Evolutionary conservation across 805 yeast genomes (phyloP).

Genomic region (Candida morakotiae): DNA sequence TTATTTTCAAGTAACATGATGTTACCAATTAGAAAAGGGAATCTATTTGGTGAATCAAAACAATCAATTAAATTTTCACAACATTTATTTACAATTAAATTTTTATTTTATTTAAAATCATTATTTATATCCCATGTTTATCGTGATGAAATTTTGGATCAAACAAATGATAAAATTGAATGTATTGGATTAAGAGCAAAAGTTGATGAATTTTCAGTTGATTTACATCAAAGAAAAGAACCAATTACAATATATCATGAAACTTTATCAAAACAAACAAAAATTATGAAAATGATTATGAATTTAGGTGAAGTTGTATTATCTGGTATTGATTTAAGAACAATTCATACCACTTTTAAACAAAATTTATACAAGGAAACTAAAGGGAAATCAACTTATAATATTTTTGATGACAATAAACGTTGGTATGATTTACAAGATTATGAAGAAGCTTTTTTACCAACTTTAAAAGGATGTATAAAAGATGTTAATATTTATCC

Average conservation of each 20-base stretch:
- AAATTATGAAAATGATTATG: constrained; percentile 55
- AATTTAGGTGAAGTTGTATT: constrained; percentile 61
- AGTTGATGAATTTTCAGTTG: constrained; percentile 34
- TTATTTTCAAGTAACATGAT: constrained; percentile 76
- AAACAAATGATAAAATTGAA: constrained; percentile 42
- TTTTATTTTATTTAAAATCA: constrained; percentile 68
- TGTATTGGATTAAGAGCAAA: constrained; percentile 64
- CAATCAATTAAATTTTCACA: constrained; percentile 67
- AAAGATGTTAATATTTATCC: constrained; percentile 53
- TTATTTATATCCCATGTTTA: constrained; percentile 72
- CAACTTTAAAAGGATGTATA: constrained; percentile 29
- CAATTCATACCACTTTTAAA: constrained; percentile 45
- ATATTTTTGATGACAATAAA: constrained; percentile 49
- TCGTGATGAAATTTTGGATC: constrained; percentile 35
- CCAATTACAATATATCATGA: constrained; percentile 34
- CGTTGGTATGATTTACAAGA: constrained; percentile 64
- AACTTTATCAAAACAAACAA: constrained; percentile 43
- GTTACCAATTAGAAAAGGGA: constrained; percentile 75
- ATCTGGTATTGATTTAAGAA: constrained; percentile 55
- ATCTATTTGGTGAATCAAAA: constrained; percentile 55
- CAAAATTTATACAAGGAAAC: constrained; percentile 21
- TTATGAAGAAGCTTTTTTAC: constrained; percentile 52
- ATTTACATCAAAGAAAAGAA: constrained; percentile 40
- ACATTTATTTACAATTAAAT: constrained; percentile 74
- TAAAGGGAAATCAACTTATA: constrained; percentile 13